Conservation (phyloP, 2,329 filamentous ascomycete species). For the Fusarium poae region DNA sequence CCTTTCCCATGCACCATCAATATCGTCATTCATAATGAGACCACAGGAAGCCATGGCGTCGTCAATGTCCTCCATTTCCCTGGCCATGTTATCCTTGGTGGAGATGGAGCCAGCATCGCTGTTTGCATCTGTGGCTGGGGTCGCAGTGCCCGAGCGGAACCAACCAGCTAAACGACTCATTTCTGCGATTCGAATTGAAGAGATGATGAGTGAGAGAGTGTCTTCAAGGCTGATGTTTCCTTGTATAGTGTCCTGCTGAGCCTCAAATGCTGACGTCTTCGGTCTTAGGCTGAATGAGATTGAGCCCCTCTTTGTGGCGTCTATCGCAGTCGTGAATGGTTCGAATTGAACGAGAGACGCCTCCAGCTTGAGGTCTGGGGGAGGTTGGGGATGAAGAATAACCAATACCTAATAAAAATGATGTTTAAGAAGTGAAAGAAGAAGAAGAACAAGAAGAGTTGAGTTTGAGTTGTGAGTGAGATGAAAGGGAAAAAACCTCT, state of each 20-base stretch:
- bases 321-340: constrained; percentile 1
- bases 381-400: background rate
- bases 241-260: constrained; percentile 21
- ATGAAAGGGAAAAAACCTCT: constrained; percentile 26
- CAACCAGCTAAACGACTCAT: constrained; percentile 66
- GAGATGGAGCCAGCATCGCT: constrained; percentile 49
- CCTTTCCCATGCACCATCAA: constrained; percentile 82
- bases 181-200: constrained; percentile 17
- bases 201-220: too few species aligned
- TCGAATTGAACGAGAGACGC: background rate
- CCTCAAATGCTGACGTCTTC: constrained; percentile 42
- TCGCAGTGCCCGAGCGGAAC: constrained; percentile 60
- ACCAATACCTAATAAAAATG: background rate
- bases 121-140: constrained; percentile 47
- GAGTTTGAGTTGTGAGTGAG: constrained; percentile 1
- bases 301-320: constrained; percentile 43
- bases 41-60: constrained; percentile 74
- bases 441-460: background rate
- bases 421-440: background rate
- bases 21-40: constrained; percentile 89
- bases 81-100: constrained; percentile 50
- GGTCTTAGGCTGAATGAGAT: constrained; percentile 36
- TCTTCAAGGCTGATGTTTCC: background rate
- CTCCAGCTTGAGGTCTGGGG: background rate
- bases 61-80: constrained; percentile 67